Base-by-base conservation (phyloP, 2,329 filamentous ascomycete genomes). In the Diaporthe sp. region DNA sequence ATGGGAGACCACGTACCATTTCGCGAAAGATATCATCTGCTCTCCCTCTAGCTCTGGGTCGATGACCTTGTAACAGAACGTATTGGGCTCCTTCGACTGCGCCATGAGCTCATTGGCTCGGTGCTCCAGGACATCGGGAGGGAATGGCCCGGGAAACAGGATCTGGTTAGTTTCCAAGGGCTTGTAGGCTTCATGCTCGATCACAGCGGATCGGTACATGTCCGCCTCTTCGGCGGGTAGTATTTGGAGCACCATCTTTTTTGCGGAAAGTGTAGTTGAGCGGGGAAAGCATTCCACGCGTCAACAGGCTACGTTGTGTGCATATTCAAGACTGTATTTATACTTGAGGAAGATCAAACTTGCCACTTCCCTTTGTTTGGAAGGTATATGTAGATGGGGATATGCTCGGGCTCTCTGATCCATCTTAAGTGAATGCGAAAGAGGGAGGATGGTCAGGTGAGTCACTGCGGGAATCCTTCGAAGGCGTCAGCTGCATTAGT, bases 131-230 rank as follows among this genome's bases (percentile, higher is more conserved):
- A 71, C 34, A 15, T 76, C 72, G 44, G 77, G 75, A 3, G 71
- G 58, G 8, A 76, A 71, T 8, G 74, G 73, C 13, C 67, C 62
- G 10, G 79, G 77, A 25, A 82, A 84, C 1, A 88, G 80, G 25
- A 84, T 78, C 2, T 68, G 22, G 67, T 78, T 82, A 71, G 84
- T 78, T 15, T 81, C 78, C 55, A 80, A 83, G 12, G 80, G 78
- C 1, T 79, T 81, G 75, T 86, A 86, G 25, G 86, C 86, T 4
- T 76, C 78, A 22, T 65, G 76, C 78, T 87, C 86, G 58, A 87
- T 85, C 65, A 82, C 79, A 25, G 81, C 81, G 46, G 82, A 79
- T 39, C 83, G 84, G 39, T 74, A 72, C 28, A 83, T 83, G 78
- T 87, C 86, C 51, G 80, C 80, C 57, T 81, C 82, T 8, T 77